These are phyloP conservation scores for Hemileccinum impolitum DNA, from an alignment of 768 basidiomycete species.

Conservation along the genomic window DNA sequence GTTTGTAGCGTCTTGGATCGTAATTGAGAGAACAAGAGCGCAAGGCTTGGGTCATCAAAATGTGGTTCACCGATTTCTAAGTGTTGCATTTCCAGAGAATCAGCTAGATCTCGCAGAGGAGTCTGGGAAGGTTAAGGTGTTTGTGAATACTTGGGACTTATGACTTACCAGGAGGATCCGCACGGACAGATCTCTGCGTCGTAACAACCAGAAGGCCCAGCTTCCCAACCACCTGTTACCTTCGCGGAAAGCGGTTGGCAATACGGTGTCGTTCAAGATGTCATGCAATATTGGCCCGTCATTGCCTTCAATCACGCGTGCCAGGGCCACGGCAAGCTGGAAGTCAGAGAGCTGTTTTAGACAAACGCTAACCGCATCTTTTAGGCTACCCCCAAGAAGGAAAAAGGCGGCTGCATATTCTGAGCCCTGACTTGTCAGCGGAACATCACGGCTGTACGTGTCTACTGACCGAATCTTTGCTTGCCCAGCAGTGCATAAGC, in stretches of 20 bases:
- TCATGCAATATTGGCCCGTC: slow-evolving; percentile 72
- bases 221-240: slow-evolving; percentile 93
- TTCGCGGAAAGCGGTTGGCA: slow-evolving; percentile 80
- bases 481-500: slow-evolving; percentile 90
- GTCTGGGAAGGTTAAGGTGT: slow-evolving; percentile 42
- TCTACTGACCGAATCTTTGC: slow-evolving; percentile 77
- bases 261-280: slow-evolving; percentile 69
- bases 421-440: slow-evolving; percentile 31
- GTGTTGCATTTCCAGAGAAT: slow-evolving; percentile 50
- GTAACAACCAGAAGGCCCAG: slow-evolving; percentile 97
- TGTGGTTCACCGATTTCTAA: slow-evolving; percentile 76
- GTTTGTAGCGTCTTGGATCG: slow-evolving; percentile 90
- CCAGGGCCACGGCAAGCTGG: slow-evolving; percentile 84
- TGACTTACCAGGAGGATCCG: slow-evolving; percentile 76
- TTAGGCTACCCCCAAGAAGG: slow-evolving; percentile 81
- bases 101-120: slow-evolving; percentile 71
- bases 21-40: slow-evolving; percentile 85
- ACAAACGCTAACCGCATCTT: slow-evolving; percentile 91
- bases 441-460: background rate
- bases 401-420: slow-evolving; percentile 99
- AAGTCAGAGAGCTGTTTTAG: slow-evolving; percentile 85
- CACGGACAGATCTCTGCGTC: slow-evolving; percentile 84
- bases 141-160: background rate
- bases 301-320: slow-evolving; percentile 80
- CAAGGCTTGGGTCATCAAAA: slow-evolving; percentile 92